Conservation (phyloP, 441 rosid species). For the Pelargonium myrrhifolium region DNA sequence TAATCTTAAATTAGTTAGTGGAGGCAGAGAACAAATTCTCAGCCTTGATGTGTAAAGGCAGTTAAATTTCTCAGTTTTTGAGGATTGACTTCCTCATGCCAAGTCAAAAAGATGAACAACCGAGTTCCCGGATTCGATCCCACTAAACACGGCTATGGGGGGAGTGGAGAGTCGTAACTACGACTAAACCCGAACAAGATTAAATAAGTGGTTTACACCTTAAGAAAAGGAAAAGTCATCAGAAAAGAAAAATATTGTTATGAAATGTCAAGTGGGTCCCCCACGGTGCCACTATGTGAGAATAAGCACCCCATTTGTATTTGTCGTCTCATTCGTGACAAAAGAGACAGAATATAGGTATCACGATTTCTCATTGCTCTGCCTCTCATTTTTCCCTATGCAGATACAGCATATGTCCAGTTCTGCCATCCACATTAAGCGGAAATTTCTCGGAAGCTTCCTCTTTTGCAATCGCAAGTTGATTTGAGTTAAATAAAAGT, state of each 20-base stretch:
- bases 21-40: too few species aligned
- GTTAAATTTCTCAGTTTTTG: too few species aligned
- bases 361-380: not conserved
- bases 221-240: too few species aligned
- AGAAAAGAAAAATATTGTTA: not conserved
- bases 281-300: not conserved
- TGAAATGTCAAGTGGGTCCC: not conserved
- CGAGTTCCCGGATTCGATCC: too few species aligned
- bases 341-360: not conserved
- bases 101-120: too few species aligned
- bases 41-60: too few species aligned
- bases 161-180: too few species aligned
- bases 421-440: not conserved
- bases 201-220: too few species aligned
- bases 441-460: slow-evolving; percentile 39
- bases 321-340: not conserved
- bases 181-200: too few species aligned
- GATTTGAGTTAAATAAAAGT: not conserved
- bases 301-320: not conserved
- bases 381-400: not conserved
- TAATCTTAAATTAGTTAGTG: too few species aligned
- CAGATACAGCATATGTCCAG: not conserved
- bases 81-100: too few species aligned
- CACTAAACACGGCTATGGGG: too few species aligned
- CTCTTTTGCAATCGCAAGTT: not conserved